Evolutionary conservation across 768 basidiomycete genomes (phyloP).

Genomic region (Nidula microcarpa): DNA sequence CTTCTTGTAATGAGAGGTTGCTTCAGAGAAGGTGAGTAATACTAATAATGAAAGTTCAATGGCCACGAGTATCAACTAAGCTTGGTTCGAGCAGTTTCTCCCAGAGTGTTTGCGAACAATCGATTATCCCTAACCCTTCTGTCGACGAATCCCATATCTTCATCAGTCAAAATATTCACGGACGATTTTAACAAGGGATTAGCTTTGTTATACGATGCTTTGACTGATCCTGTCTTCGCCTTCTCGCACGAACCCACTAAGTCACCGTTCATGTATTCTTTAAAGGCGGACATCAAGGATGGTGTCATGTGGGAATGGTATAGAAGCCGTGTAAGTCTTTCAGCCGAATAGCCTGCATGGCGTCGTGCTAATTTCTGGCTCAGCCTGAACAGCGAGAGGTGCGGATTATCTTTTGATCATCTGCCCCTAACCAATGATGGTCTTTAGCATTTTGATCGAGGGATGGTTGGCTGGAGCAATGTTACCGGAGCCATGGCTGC

Average conservation of each 20-base stretch:
- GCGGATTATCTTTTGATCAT: no score
- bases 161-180: constrained; percentile 11
- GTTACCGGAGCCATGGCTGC: neutral
- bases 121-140: constrained; percentile 22
- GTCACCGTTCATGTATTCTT: constrained; percentile 11
- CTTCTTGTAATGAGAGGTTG: constrained; percentile 24
- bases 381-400: constrained; percentile 1
- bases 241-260: constrained; percentile 8
- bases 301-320: constrained; percentile 4
- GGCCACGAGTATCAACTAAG: neutral
- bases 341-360: neutral
- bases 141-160: constrained; percentile 14
- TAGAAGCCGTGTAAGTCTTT: neutral
- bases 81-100: neutral
- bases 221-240: constrained; percentile 11
- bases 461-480: constrained; percentile 3
- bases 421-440: neutral
- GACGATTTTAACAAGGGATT: constrained; percentile 4
- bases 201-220: constrained; percentile 6
- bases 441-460: neutral
- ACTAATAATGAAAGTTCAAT: neutral
- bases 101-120: constrained; percentile 28
- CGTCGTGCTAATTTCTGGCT: neutral
- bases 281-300: constrained; percentile 4
- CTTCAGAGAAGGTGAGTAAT: constrained; percentile 29